phyloP scores from a whole-genome alignment of 2,329 filamentous ascomycete genomes.

The Ilyonectria sp. region DNA sequence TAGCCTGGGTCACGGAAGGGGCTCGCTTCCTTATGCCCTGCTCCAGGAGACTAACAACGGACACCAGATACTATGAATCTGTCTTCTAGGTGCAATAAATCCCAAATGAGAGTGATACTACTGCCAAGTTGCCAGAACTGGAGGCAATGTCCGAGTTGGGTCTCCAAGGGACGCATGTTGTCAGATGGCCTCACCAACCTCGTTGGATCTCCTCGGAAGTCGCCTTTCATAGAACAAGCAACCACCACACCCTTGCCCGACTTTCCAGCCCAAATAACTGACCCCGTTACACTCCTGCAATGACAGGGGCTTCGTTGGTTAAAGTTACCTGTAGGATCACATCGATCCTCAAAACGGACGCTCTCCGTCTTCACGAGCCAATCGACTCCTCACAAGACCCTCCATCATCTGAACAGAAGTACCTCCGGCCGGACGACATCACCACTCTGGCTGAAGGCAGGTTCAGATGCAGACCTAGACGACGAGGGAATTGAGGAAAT shows the following conservation, averaged over 20 bases:
- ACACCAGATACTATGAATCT: neutral
- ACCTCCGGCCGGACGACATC: conserved; percentile 7
- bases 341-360: conserved; percentile 20
- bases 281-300: conserved; percentile 8
- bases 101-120: neutral
- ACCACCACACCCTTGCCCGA: conserved; percentile 9
- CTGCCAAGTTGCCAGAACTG: neutral
- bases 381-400: conserved; percentile 4
- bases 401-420: conserved; percentile 13
- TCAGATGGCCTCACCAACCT: neutral
- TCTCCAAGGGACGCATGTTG: neutral
- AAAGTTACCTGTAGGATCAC: conserved; percentile 13
- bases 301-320: conserved; percentile 1
- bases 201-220: conserved; percentile 8
- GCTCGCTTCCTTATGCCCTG: neutral
- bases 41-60: neutral
- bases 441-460: neutral
- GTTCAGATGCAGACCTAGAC: neutral
- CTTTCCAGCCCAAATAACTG: neutral
- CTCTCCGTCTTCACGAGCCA: conserved; percentile 14
- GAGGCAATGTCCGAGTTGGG: neutral
- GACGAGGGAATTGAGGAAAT: neutral
- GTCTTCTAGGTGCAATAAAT: neutral
- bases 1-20: neutral
- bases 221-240: conserved; percentile 12